These are phyloP conservation scores for Ministeria vibrans DNA, from an alignment of 78 protist genomes.

Conservation along the genomic window DNA sequence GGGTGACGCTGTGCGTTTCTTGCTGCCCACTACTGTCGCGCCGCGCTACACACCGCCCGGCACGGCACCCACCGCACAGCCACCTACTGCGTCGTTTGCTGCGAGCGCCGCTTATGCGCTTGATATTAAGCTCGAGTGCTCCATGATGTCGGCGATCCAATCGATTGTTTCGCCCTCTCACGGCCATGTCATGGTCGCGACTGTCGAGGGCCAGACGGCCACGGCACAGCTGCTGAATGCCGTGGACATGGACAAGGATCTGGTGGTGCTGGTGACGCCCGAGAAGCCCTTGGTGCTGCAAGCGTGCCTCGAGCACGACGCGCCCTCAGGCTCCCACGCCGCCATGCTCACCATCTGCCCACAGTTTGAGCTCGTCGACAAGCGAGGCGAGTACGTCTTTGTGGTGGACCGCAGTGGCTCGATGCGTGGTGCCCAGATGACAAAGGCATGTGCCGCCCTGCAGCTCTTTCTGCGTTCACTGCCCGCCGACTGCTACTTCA, in stretches of 20 bases:
- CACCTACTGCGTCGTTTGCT: neutral
- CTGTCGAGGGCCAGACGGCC: constrained; percentile 22
- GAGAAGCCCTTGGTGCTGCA: no score
- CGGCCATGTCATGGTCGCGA: neutral
- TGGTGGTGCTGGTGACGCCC: constrained; percentile 37
- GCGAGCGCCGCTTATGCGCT: neutral
- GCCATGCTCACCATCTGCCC: constrained; percentile 36
- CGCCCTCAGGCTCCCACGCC: neutral
- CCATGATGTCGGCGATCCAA: constrained; percentile 24
- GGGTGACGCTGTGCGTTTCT: constrained; percentile 40
- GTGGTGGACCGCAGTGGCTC: constrained; percentile 54
- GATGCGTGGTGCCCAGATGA: constrained; percentile 42
- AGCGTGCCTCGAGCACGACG: constrained; percentile 38
- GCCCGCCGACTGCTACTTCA: constrained; percentile 40
- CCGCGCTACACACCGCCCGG: constrained; percentile 52
- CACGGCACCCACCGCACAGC: constrained; percentile 12
- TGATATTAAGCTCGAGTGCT: constrained; percentile 1
- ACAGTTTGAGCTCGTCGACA: constrained; percentile 5
- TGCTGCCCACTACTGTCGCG: constrained; percentile 62
- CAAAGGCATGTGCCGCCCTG: constrained; percentile 26
- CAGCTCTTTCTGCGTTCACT: constrained; percentile 42
- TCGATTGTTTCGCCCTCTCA: constrained; percentile 16
- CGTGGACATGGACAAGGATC: constrained; percentile 29
- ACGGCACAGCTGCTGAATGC: neutral
- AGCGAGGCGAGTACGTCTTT: constrained; percentile 31